phyloP scores from a whole-genome alignment of 1,284 basidiomycete species.

The Mrakiaceae sp. region DNA sequence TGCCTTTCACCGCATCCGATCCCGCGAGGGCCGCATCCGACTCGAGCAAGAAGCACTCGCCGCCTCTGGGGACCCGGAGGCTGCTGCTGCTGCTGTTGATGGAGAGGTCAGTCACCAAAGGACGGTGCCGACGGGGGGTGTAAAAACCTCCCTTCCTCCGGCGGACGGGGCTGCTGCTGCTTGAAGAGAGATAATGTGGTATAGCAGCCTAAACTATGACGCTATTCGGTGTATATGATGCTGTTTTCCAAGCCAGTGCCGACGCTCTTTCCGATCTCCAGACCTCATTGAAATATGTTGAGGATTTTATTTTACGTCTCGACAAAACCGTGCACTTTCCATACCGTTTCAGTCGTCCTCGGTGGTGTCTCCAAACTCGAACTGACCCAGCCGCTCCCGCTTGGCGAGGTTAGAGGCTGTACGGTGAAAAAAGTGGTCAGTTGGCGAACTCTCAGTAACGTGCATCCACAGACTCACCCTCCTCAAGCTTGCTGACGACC shows the following conservation, averaged over 20 bases:
- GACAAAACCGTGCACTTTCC: no score
- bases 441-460: not conserved
- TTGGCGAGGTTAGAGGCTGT: conserved; percentile 48
- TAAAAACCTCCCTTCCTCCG: no score
- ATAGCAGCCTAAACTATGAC: no score
- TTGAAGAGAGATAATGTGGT: no score
- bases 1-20: conserved; percentile 26
- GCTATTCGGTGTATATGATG: no score
- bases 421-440: not conserved
- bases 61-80: conserved; percentile 22
- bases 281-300: no score
- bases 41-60: conserved; percentile 35
- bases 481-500: conserved; percentile 49
- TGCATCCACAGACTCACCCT: conserved; percentile 22
- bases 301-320: no score
- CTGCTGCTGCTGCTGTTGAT: conserved; percentile 1
- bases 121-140: no score
- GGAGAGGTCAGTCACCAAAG: no score
- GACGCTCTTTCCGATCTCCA: no score
- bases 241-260: no score
- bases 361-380: conserved; percentile 43
- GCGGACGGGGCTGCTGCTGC: no score
- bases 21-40: conserved; percentile 33
- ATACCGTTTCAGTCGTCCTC: conserved; percentile 3
- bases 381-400: conserved; percentile 59